Percentiles rank a stretch among this genome's conserved stretches.
Evolutionary conservation across 1,139 yeast genomes (phyloP).

Genomic region (Diutina ranongensis): DNA sequence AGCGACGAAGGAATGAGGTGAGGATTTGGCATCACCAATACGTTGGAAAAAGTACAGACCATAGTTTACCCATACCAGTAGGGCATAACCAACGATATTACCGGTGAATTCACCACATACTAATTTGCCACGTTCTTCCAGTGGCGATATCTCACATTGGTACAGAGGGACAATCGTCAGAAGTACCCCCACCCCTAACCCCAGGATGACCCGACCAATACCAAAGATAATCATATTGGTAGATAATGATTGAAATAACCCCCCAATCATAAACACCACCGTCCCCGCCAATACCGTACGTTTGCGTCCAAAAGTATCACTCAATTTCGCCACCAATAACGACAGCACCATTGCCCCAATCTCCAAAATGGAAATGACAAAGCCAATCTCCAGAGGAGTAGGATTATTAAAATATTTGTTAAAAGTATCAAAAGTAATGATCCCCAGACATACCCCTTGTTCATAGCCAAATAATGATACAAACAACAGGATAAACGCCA

Average conservation of each 20-base stretch:
- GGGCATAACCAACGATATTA: slow-evolving; percentile 38
- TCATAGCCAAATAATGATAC: slow-evolving; percentile 38
- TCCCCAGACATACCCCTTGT: slow-evolving; percentile 6
- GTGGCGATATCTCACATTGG: slow-evolving; percentile 46
- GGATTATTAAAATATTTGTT: slow-evolving; percentile 36
- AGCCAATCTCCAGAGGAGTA: slow-evolving; percentile 33
- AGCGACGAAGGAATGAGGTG: slow-evolving; percentile 30
- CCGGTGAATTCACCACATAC: slow-evolving; percentile 48
- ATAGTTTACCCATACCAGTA: slow-evolving; percentile 47
- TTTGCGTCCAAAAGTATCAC: slow-evolving; percentile 24
- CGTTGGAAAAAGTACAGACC: slow-evolving; percentile 36
- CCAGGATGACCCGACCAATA: slow-evolving; percentile 39
- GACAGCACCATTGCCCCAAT: slow-evolving; percentile 41
- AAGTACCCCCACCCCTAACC: slow-evolving; percentile 41
- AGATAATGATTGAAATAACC: slow-evolving; percentile 36
- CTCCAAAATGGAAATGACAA: slow-evolving; percentile 40
- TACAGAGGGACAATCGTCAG: slow-evolving; percentile 44
- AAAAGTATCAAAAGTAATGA: slow-evolving; percentile 31
- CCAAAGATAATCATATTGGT: slow-evolving; percentile 31
- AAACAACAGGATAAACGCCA: slow-evolving; percentile 72
- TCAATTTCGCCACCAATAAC: slow-evolving; percentile 15
- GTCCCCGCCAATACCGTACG: slow-evolving; percentile 39
- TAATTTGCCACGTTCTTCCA: slow-evolving; percentile 42
- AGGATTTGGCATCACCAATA: slow-evolving; percentile 25
- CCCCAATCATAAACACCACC: slow-evolving; percentile 37